phyloP scores from a whole-genome alignment of 805 yeast genomes.

The Lachancea lanzarotensis region DNA sequence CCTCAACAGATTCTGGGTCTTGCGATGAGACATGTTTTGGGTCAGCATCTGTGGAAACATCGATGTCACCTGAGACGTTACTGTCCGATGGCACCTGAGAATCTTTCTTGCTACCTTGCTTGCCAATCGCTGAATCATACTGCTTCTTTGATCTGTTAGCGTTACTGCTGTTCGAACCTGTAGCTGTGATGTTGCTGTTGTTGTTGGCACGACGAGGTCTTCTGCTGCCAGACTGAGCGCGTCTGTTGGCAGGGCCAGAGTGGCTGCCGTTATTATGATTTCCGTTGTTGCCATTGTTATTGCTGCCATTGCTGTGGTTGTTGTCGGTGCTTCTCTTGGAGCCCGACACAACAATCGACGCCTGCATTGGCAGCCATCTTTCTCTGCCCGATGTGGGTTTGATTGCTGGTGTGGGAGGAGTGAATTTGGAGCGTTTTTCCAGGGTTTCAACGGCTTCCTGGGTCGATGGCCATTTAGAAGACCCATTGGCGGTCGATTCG shows the following conservation, averaged over 20 bases:
- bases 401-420: conserved; percentile 9
- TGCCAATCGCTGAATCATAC: not conserved
- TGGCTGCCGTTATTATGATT: not conserved
- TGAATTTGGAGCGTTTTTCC: conserved; percentile 5
- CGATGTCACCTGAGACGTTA: not conserved
- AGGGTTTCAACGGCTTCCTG: conserved; percentile 26
- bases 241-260: not conserved
- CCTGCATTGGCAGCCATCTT: conserved; percentile 70
- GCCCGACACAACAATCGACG: conserved; percentile 40
- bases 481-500: conserved; percentile 22
- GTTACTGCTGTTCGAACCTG: not conserved
- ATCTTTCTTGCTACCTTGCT: not conserved
- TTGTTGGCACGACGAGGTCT: conserved; percentile 5
- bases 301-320: conserved; percentile 6
- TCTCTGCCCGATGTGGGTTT: conserved; percentile 40
- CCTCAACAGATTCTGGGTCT: not conserved
- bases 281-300: conserved; percentile 8
- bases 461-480: conserved; percentile 34
- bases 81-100: not conserved
- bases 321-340: conserved; percentile 10
- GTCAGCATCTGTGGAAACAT: too few species aligned
- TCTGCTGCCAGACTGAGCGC: conserved; percentile 3
- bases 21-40: not conserved
- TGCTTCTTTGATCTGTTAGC: not conserved
- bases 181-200: not conserved